phyloP scores from a whole-genome alignment of 1,284 basidiomycete genomes.

The Irpex sp. region DNA sequence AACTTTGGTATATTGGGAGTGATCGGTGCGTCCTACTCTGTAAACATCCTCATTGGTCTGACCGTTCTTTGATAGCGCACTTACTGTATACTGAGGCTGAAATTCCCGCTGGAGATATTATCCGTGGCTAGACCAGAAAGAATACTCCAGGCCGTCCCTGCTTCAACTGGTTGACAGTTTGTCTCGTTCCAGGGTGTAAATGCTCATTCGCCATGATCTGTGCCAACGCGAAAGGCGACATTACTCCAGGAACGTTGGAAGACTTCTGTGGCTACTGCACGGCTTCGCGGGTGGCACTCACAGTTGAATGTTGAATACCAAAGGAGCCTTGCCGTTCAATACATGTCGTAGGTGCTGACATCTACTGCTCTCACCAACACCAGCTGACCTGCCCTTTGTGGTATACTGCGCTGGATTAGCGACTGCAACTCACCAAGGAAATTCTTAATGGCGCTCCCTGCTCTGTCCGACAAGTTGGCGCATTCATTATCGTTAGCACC shows the following conservation, averaged over 20 bases:
- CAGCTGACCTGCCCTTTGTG: slow-evolving; percentile 4
- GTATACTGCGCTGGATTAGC: neutral
- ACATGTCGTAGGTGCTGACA: neutral
- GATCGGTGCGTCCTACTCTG: neutral
- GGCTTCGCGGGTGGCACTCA: neutral
- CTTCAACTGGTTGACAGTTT: neutral
- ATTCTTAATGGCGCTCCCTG: neutral
- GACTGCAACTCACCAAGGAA: neutral
- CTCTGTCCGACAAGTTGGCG: neutral
- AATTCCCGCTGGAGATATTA: neutral
- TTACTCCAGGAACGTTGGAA: slow-evolving; percentile 13
- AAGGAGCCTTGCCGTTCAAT: neutral
- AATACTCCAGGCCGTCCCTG: neutral
- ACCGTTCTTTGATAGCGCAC: neutral
- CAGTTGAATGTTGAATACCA: neutral
- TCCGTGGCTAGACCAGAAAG: neutral
- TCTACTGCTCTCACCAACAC: neutral
- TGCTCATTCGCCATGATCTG: neutral
- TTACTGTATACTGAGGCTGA: neutral
- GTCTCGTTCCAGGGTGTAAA: slow-evolving; percentile 1
- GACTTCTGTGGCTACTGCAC: neutral
- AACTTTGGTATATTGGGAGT: neutral
- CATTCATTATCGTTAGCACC: neutral
- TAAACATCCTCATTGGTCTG: neutral
- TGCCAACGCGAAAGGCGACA: slow-evolving; percentile 4